Evolutionary conservation across 176 grass and related monocot species (phyloP).

Genomic region (Olyra latifolia): DNA sequence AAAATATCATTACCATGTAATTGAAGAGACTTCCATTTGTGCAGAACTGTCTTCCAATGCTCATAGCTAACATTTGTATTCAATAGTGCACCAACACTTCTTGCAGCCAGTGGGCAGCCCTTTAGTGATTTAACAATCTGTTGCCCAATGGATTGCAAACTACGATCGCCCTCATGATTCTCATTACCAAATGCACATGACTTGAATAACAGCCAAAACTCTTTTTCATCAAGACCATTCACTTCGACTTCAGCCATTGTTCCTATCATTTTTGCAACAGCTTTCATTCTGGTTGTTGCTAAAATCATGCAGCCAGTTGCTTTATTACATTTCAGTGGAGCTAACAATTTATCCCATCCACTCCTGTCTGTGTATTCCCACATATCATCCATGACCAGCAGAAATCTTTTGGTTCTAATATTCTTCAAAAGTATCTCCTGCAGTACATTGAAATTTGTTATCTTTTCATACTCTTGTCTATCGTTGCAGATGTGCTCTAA

Average conservation of each 20-base stretch:
- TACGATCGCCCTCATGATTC: neutral
- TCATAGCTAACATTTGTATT: neutral
- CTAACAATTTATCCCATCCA: slow-evolving; percentile 33
- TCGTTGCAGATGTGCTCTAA: neutral
- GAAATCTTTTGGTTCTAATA: too few species aligned
- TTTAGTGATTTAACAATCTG: slow-evolving; percentile 5
- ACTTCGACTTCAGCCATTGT: too few species aligned
- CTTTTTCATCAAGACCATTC: slow-evolving; percentile 21
- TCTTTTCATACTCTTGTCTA: neutral
- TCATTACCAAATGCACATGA: slow-evolving; percentile 44
- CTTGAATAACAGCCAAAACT: slow-evolving; percentile 47
- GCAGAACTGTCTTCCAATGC: slow-evolving; percentile 8
- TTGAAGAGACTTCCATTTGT: neutral
- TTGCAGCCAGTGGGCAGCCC: slow-evolving; percentile 24
- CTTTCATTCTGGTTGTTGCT: too few species aligned
- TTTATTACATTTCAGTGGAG: slow-evolving; percentile 22
- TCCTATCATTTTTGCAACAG: too few species aligned
- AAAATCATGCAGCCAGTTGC: neutral
- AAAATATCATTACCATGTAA: neutral
- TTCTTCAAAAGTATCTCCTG: too few species aligned
- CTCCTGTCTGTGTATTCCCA: too few species aligned
- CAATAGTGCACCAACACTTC: slow-evolving; percentile 3
- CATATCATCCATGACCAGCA: too few species aligned
- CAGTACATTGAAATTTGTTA: too few species aligned
- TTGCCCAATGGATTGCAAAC: neutral